These are phyloP conservation scores for Aureobasidium sp. DNA, from an alignment of 2,329 filamentous ascomycete species.

Conservation along the genomic window DNA sequence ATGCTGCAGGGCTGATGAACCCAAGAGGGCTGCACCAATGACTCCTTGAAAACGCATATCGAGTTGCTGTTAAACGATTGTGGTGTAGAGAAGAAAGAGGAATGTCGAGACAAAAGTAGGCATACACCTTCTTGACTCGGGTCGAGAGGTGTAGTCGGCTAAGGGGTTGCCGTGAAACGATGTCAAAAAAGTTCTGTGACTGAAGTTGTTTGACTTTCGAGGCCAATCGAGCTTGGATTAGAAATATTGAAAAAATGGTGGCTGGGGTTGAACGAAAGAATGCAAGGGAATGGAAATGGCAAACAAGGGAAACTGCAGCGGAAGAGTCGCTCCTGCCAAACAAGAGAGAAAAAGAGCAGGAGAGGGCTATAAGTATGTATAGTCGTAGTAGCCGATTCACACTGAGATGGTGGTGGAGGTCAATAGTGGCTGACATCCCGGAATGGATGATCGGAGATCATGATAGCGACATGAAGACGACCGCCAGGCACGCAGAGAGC, in stretches of 20 bases:
- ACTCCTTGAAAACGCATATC: constrained; percentile 9
- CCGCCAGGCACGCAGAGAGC: constrained; percentile 11
- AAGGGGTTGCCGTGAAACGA: neutral
- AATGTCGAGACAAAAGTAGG: constrained; percentile 2
- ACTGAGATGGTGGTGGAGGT: constrained; percentile 9
- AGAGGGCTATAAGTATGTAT: neutral
- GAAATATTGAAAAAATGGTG: constrained; percentile 1
- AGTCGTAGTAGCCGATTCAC: neutral
- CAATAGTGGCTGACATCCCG: constrained; percentile 8
- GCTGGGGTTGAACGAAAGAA: constrained; percentile 9
- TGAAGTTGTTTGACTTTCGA: constrained; percentile 2
- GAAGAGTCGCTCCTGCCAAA: constrained; percentile 5
- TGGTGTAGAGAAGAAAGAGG: constrained; percentile 4
- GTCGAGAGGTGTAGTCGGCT: neutral
- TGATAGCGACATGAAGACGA: neutral
- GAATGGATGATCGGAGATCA: constrained; percentile 5
- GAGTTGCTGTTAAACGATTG: constrained; percentile 4
- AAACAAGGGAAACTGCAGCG: constrained; percentile 13
- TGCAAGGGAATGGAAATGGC: constrained; percentile 7
- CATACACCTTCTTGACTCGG: neutral
- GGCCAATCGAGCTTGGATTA: constrained; percentile 4
- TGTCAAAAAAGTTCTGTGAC: constrained; percentile 1
- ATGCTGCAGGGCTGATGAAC: constrained; percentile 10
- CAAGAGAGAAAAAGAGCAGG: neutral
- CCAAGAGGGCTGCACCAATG: neutral